Evolutionary conservation across 495 filamentous ascomycete species (phyloP), one percentile per base, ranked within the genome.

Genomic region (Evansstolkia leycettana): DNA sequence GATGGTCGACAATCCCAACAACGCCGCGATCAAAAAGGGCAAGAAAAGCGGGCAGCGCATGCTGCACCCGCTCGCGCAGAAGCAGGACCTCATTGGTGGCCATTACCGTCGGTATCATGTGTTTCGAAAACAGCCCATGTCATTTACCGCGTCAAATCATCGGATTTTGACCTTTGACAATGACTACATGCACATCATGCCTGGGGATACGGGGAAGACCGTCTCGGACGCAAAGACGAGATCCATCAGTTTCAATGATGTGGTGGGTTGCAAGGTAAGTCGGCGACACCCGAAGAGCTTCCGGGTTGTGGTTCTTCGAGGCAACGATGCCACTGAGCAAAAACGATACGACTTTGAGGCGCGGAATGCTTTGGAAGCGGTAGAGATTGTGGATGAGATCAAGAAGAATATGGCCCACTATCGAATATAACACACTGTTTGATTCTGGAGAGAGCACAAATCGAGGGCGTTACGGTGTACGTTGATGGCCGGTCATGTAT

Each of bases 261-360:
- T 96, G 40, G 76, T 95, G 12, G 89, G 89, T 3, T 92, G 84
- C 56, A 95, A 94, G 57, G 85, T 94, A 28, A 86, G 80, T 34
- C 67, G 84, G 17, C 80, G 85, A 47, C 88, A 94, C 57, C 87
- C 90, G 5, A 87, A 82, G 49, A 84, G 82, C 47, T 94, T 98
- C 60, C 82, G 90, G 55, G 80, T 93, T 5, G 69, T 89, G 31
- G 80, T 93, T 18, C 81, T 79, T 38, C 78, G 80, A 42, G 82
- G 78, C 27, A 80, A 81, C 13, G 64, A 65, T 40, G 63, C 61
- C 19, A 62, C 46, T 11, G 88, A 94, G 54, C 82, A 77, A 47
- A 96, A 98, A 65, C 65, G 87, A 42, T 98, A 98, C 61, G 90
- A 98, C 50, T 98, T 96, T 62, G 89, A 96, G 56, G 84, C 89